These are phyloP conservation scores for Hirsutella thompsonii DNA, from an alignment of 2,329 filamentous ascomycete genomes.

Conservation along the genomic window DNA sequence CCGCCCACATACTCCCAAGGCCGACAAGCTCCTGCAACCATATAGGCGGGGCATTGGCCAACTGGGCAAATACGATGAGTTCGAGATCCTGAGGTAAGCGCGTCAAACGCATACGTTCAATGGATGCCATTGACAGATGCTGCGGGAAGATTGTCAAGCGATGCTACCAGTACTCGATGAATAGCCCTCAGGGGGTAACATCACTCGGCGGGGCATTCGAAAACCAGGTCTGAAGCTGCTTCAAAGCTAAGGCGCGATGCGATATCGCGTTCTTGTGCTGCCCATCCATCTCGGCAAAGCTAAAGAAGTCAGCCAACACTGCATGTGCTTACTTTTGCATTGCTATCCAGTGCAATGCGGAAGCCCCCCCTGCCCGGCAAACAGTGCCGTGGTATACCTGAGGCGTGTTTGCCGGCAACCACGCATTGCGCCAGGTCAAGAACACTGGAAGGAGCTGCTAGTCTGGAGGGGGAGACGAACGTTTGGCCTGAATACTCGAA, in stretches of 20 bases:
- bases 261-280: constrained; percentile 81
- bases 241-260: constrained; percentile 76
- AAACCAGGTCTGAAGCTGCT: constrained; percentile 77
- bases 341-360: too few relatives aligned
- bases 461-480: constrained; percentile 22
- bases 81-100: constrained; percentile 63
- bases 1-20: constrained; percentile 21
- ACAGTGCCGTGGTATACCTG: too few relatives aligned
- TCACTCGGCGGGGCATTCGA: constrained; percentile 18
- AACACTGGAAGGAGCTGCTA: background rate
- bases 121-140: too few relatives aligned
- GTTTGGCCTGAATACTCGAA: constrained; percentile 92
- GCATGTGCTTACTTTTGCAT: too few relatives aligned
- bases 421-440: constrained; percentile 1
- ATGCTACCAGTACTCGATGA: too few relatives aligned
- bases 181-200: too few relatives aligned
- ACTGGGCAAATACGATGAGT: constrained; percentile 58
- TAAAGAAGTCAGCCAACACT: constrained; percentile 14
- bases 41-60: constrained; percentile 63
- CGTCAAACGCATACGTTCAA: too few relatives aligned
- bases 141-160: too few relatives aligned
- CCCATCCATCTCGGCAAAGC: constrained; percentile 90
- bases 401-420: too few relatives aligned
- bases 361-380: too few relatives aligned
- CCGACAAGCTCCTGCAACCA: constrained; percentile 42